Evolutionary conservation across 1,284 basidiomycete species (phyloP).

Genomic region (Puccinia triticina): DNA sequence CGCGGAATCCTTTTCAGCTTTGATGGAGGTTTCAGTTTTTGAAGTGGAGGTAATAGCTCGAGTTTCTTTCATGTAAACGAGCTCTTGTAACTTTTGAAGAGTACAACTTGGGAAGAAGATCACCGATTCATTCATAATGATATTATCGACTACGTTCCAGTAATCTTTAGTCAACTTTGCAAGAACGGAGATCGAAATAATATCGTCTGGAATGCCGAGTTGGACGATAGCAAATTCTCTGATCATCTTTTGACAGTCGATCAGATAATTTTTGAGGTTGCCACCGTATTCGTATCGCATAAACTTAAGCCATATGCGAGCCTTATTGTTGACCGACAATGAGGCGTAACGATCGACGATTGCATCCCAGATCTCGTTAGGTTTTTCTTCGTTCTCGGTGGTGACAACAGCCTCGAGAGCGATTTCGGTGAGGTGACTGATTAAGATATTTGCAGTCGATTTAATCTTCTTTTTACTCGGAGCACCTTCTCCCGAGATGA

Average conservation of each 20-base stretch:
- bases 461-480: background rate
- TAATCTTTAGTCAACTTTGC: no score
- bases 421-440: no score
- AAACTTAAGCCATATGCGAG: no score
- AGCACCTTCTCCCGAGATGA: no score
- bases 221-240: background rate
- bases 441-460: background rate
- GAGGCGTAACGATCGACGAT: background rate
- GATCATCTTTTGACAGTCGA: conserved; percentile 20
- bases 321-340: background rate
- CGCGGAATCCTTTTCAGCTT: background rate
- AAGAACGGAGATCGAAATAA: background rate
- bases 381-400: background rate
- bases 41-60: no score
- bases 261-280: background rate
- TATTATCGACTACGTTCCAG: no score
- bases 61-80: no score
- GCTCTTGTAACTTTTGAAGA: no score
- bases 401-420: background rate
- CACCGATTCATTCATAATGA: no score
- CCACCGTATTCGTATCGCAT: no score
- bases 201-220: background rate
- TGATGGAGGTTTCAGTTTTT: background rate
- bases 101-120: no score
- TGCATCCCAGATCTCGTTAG: background rate